These are phyloP conservation scores for Colletotrichum magnum DNA, from an alignment of 2,329 filamentous ascomycete species.

Conservation along the genomic window DNA sequence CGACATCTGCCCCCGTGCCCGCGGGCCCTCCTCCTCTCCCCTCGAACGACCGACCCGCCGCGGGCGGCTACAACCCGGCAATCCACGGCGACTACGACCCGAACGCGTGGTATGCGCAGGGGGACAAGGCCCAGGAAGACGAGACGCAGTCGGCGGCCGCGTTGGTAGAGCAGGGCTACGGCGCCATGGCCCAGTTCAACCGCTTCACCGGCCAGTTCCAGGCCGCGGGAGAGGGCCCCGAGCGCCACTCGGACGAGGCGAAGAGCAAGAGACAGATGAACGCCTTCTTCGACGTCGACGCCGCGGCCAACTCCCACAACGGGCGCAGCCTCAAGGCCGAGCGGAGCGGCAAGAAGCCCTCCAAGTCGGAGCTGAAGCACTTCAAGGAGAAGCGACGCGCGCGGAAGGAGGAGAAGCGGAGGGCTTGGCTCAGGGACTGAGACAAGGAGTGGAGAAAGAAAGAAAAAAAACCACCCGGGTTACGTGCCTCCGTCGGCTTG, in stretches of 20 bases:
- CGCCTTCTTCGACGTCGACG: conserved; percentile 95
- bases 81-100: conserved; percentile 98
- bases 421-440: conserved; percentile 92
- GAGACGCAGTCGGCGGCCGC: conserved; percentile 49
- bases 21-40: conserved; percentile 51
- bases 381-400: conserved; percentile 92
- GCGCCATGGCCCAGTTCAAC: conserved; percentile 84
- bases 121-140: conserved; percentile 60
- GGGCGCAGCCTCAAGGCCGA: conserved; percentile 94
- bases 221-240: conserved; percentile 74
- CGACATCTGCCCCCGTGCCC: conserved; percentile 43
- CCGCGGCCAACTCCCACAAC: conserved; percentile 90
- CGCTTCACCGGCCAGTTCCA: conserved; percentile 91
- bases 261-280: conserved; percentile 92
- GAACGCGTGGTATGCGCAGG: conserved; percentile 91
- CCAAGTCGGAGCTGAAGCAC: conserved; percentile 87
- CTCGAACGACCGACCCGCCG: conserved; percentile 57
- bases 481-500: background rate
- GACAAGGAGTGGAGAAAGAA: background rate
- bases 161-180: conserved; percentile 66
- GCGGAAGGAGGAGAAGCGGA: conserved; percentile 93
- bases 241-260: conserved; percentile 87
- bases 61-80: conserved; percentile 91
- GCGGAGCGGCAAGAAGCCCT: conserved; percentile 85
- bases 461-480: background rate